Conservation (phyloP, 306 rosid genomes). For the Rubus idaeus region DNA sequence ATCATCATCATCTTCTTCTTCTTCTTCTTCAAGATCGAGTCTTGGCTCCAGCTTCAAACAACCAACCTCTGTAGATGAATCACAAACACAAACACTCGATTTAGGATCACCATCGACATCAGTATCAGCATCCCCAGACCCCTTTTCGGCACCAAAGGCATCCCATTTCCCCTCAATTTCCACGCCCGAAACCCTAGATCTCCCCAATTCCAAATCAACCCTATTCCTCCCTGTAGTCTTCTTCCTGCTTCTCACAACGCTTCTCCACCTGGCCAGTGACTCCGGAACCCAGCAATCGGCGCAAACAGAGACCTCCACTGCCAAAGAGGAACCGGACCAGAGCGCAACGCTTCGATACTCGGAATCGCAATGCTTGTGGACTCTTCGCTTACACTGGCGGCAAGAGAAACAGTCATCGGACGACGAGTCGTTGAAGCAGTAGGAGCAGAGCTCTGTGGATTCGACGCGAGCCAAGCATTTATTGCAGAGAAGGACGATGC, state of each 20-base stretch:
- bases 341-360: constrained; percentile 40
- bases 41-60: constrained; percentile 25
- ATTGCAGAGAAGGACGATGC: constrained; percentile 70
- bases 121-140: constrained; percentile 24
- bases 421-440: constrained; percentile 45
- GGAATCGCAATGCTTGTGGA: constrained; percentile 48
- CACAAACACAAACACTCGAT: constrained; percentile 24
- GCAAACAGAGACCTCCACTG: constrained; percentile 45
- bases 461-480: constrained; percentile 51
- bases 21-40: constrained; percentile 7
- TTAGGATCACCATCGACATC: constrained; percentile 18
- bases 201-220: constrained; percentile 24
- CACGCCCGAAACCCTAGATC: constrained; percentile 39
- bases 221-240: neutral
- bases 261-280: constrained; percentile 41
- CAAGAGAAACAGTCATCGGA: constrained; percentile 42
- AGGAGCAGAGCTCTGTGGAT: constrained; percentile 68
- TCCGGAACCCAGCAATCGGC: constrained; percentile 78
- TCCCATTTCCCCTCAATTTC: too few species aligned
- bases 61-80: constrained; percentile 36
- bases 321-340: constrained; percentile 47
- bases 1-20: constrained; percentile 31
- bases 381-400: constrained; percentile 45
- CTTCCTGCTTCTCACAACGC: constrained; percentile 23
- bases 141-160: constrained; percentile 28